These are phyloP conservation scores for Xylaria acuta DNA, from an alignment of 495 filamentous ascomycete genomes.

Conservation along the genomic window DNA sequence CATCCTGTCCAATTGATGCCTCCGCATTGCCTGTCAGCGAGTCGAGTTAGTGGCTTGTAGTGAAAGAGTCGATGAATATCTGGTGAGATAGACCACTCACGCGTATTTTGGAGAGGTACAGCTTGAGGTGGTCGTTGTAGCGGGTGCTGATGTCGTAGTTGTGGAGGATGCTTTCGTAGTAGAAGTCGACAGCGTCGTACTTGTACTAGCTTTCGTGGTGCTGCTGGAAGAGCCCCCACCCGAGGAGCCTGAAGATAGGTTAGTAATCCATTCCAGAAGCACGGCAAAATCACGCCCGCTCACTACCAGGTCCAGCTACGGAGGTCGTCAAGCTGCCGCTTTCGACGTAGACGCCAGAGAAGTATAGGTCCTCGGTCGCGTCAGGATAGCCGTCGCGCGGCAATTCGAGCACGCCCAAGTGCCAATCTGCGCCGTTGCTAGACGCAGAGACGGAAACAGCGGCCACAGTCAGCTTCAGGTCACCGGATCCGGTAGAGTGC, in stretches of 20 bases:
- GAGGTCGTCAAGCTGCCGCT: slow-evolving; percentile 57
- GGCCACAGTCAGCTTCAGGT: slow-evolving; percentile 54
- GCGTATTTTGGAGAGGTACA: slow-evolving; percentile 23
- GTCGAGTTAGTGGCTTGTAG: background rate
- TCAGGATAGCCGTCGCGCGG: slow-evolving; percentile 55
- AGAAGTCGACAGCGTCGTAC: slow-evolving; percentile 19
- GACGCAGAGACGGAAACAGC: slow-evolving; percentile 57
- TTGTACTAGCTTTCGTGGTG: slow-evolving; percentile 2
- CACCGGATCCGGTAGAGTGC: slow-evolving; percentile 60
- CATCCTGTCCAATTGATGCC: slow-evolving; percentile 55
- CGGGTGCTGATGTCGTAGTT: slow-evolving; percentile 22
- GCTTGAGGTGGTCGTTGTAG: slow-evolving; percentile 23
- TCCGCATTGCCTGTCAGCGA: slow-evolving; percentile 51
- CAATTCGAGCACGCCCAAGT: slow-evolving; percentile 65
- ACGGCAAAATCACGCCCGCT: background rate
- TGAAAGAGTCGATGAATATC: background rate
- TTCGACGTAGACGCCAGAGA: slow-evolving; percentile 69
- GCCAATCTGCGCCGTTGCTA: slow-evolving; percentile 69
- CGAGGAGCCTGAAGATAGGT: slow-evolving; percentile 17
- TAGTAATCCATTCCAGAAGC: background rate
- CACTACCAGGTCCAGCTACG: slow-evolving; percentile 48
- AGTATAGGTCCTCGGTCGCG: slow-evolving; percentile 63
- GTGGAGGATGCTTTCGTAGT: slow-evolving; percentile 22
- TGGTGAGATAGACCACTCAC: slow-evolving; percentile 4
- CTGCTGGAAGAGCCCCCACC: slow-evolving; percentile 28